phyloP scores from a whole-genome alignment of 495 filamentous ascomycete genomes.

The Tuber microsphaerosporum region DNA sequence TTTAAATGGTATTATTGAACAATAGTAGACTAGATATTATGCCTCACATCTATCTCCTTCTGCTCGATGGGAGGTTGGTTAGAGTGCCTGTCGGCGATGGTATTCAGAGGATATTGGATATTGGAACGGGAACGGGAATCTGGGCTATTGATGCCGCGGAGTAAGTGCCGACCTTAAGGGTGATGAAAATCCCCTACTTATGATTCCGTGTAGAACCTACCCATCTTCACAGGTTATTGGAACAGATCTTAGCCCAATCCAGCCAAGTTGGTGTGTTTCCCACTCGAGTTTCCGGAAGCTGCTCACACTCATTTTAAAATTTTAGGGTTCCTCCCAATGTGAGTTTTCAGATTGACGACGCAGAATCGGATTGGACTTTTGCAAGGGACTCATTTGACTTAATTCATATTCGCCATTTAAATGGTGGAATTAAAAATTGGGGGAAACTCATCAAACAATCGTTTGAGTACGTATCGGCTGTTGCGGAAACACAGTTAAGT shows the following conservation, averaged over 20 bases:
- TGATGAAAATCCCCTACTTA: not conserved
- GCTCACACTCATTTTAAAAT: conserved; percentile 11
- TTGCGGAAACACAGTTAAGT: not conserved
- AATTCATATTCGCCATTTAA: conserved; percentile 44
- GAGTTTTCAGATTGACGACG: conserved; percentile 49
- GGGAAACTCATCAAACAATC: conserved; percentile 26
- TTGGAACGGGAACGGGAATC: conserved; percentile 62
- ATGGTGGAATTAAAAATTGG: conserved; percentile 33
- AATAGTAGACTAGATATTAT: conserved; percentile 53
- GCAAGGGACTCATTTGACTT: conserved; percentile 45
- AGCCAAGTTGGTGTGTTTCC: conserved; percentile 44
- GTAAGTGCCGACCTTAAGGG: not conserved
- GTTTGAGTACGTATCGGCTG: conserved; percentile 40
- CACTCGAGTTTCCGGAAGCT: not conserved
- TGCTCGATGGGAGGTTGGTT: conserved; percentile 51
- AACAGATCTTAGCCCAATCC: conserved; percentile 45
- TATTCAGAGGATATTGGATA: conserved; percentile 53
- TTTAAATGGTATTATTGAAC: not conserved
- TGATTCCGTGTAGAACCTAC: conserved; percentile 44
- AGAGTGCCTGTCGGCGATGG: conserved; percentile 51
- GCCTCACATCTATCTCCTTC: conserved; percentile 54
- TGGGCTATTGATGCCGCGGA: conserved; percentile 54
- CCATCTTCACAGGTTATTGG: conserved; percentile 43
- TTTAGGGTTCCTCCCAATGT: conserved; percentile 47
- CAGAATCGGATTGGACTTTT: conserved; percentile 50